Percentiles rank a stretch among this genome's conserved stretches.
These are phyloP conservation scores for Globisporangium splendens DNA, from an alignment of 352 stramenopile genomes.

Conservation along the genomic window DNA sequence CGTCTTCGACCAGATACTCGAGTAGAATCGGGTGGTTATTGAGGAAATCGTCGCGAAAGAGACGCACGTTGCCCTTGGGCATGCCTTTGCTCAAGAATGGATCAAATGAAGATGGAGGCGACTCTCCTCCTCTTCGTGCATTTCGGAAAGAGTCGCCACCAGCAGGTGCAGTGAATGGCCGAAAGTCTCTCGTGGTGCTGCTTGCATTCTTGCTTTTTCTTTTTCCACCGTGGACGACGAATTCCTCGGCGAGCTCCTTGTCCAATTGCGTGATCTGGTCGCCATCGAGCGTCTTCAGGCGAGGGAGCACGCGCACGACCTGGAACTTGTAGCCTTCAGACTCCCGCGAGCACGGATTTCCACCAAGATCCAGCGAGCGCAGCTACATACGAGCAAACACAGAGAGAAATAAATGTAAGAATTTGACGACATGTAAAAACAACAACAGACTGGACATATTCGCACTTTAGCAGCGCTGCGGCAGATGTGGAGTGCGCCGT, in stretches of 20 bases:
- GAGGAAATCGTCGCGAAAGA: constrained; percentile 84
- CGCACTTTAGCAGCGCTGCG: constrained; percentile 43
- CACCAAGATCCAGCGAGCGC: constrained; percentile 62
- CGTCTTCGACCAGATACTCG: constrained; percentile 68
- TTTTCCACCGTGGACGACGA: constrained; percentile 25
- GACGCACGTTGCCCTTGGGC: constrained; percentile 68
- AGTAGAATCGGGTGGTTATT: constrained; percentile 83
- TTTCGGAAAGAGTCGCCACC: constrained; percentile 5
- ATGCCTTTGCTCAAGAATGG: constrained; percentile 58
- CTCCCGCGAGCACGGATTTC: constrained; percentile 66
- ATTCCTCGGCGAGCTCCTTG: constrained; percentile 72
- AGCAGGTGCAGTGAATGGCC: constrained; percentile 37
- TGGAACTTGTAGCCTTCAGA: constrained; percentile 73
- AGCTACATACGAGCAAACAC: constrained; percentile 26
- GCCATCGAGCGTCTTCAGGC: constrained; percentile 68
- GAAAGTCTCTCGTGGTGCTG: constrained; percentile 6
- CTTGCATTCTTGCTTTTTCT: constrained; percentile 2
- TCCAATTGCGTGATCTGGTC: constrained; percentile 70
- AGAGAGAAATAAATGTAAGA: neutral
- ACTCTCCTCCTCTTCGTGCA: constrained; percentile 10
- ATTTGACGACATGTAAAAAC: neutral
- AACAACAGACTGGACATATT: neutral
- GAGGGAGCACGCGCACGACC: constrained; percentile 51
- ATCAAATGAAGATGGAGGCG: constrained; percentile 25
- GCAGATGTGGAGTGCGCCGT: constrained; percentile 46